Conservation (phyloP, 2,329 filamentous ascomycete genomes). For the Bertia moriformis region DNA sequence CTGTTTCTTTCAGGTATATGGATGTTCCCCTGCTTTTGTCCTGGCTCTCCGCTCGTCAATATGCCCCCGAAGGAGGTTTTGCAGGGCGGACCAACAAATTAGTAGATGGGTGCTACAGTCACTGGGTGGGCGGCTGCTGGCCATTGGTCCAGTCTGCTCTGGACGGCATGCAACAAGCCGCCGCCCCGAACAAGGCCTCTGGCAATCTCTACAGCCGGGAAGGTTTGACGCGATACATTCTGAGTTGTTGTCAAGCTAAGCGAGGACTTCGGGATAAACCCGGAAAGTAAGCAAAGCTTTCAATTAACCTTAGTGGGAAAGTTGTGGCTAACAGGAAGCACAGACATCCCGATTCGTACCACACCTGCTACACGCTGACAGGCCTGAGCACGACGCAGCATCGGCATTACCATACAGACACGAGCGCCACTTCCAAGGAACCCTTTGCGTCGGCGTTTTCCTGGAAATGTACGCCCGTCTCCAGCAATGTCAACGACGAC, state of each 20-base stretch:
- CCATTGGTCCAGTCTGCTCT: constrained; percentile 51
- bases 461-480: constrained; percentile 10
- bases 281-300: constrained; percentile 32
- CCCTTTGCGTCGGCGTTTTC: constrained; percentile 10
- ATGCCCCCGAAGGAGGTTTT: constrained; percentile 55
- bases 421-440: constrained; percentile 10
- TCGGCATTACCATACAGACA: constrained; percentile 8
- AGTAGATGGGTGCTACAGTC: constrained; percentile 63
- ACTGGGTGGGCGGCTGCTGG: constrained; percentile 66
- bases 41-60: constrained; percentile 55
- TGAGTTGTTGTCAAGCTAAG: constrained; percentile 45
- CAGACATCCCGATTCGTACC: constrained; percentile 49
- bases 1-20: constrained; percentile 26
- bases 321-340: constrained; percentile 1
- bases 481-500: constrained; percentile 14
- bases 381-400: constrained; percentile 50
- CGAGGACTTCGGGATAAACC: constrained; percentile 57
- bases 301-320: too few relatives aligned
- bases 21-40: constrained; percentile 41
- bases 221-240: constrained; percentile 51
- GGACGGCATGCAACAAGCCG: constrained; percentile 19
- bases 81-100: constrained; percentile 61
- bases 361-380: constrained; percentile 54
- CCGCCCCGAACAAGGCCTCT: constrained; percentile 1
- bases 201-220: constrained; percentile 41